Conservation (phyloP, 2,329 filamentous ascomycete species). For the Monosporascus sp. region DNA sequence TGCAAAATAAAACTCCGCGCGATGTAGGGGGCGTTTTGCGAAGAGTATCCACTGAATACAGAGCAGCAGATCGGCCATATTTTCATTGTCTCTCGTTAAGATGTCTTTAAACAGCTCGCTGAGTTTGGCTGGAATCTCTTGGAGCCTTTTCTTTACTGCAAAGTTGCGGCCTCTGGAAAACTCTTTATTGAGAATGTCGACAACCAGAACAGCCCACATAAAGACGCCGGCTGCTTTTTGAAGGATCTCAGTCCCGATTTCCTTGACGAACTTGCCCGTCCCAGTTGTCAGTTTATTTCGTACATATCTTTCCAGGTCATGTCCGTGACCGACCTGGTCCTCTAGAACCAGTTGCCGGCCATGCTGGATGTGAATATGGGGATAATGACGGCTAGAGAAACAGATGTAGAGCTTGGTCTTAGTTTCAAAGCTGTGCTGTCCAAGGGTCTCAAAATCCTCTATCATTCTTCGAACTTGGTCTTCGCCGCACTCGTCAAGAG, state of each 20-base stretch:
- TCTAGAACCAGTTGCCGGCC: constrained; percentile 24
- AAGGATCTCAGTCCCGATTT: constrained; percentile 22
- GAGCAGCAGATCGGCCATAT: constrained; percentile 35
- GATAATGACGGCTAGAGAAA: constrained; percentile 35
- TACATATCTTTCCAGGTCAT: constrained; percentile 26
- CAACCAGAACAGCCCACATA: not conserved
- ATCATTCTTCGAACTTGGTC: constrained; percentile 8
- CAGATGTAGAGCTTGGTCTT: constrained; percentile 2
- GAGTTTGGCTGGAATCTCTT: constrained; percentile 33
- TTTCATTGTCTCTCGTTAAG: constrained; percentile 37
- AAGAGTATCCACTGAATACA: constrained; percentile 52
- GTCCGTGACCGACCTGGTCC: constrained; percentile 14
- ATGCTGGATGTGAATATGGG: constrained; percentile 28
- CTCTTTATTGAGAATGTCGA: not conserved
- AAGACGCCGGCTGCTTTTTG: constrained; percentile 32
- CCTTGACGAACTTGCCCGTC: constrained; percentile 4
- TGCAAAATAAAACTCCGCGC: constrained; percentile 41
- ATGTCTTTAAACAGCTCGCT: constrained; percentile 47
- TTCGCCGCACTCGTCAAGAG: constrained; percentile 11
- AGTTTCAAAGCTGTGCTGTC: not conserved
- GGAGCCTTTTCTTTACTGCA: constrained; percentile 23
- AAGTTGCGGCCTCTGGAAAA: constrained; percentile 18
- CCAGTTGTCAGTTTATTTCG: constrained; percentile 21
- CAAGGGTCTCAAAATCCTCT: constrained; percentile 3
- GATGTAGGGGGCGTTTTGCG: constrained; percentile 36